phyloP scores from a whole-genome alignment of 805 yeast genomes.

The Scheffersomyces lignosus region DNA sequence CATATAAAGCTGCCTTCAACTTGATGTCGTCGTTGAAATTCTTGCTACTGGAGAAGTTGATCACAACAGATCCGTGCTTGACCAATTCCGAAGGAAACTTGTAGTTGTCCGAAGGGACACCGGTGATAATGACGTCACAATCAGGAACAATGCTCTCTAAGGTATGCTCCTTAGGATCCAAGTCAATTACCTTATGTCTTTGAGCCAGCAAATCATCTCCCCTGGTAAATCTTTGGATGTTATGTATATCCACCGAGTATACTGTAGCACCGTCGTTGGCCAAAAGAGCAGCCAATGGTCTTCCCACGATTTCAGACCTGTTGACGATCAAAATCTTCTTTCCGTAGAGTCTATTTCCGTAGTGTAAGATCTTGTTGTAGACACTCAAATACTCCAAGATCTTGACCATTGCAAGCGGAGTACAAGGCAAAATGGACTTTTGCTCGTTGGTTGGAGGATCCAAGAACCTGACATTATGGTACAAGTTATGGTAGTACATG shows the following conservation, averaged over 20 bases:
- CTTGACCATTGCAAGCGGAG: conserved; percentile 93
- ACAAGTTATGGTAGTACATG: conserved; percentile 88
- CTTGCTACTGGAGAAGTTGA: conserved; percentile 86
- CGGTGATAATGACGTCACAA: conserved; percentile 93
- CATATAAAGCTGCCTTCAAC: conserved; percentile 84
- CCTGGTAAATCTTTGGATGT: conserved; percentile 87
- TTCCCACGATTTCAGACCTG: conserved; percentile 94
- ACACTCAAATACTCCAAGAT: conserved; percentile 87
- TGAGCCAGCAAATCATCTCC: conserved; percentile 84
- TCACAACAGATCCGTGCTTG: conserved; percentile 84
- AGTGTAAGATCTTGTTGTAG: conserved; percentile 76
- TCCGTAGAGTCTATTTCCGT: conserved; percentile 92
- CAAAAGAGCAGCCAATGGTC: conserved; percentile 92
- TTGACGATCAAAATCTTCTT: conserved; percentile 89
- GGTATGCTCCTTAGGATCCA: conserved; percentile 49
- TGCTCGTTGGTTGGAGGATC: conserved; percentile 64
- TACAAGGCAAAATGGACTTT: conserved; percentile 92
- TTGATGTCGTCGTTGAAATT: conserved; percentile 85
- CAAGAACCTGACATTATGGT: conserved; percentile 85
- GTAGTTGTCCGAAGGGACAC: conserved; percentile 83
- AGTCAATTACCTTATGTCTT: conserved; percentile 71
- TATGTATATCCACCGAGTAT: conserved; percentile 84
- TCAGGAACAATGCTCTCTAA: conserved; percentile 65
- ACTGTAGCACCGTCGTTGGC: conserved; percentile 98
- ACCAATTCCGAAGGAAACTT: conserved; percentile 83